Evolutionary conservation across 441 rosid genomes (phyloP).

Genomic region (Biscutella auriculata): DNA sequence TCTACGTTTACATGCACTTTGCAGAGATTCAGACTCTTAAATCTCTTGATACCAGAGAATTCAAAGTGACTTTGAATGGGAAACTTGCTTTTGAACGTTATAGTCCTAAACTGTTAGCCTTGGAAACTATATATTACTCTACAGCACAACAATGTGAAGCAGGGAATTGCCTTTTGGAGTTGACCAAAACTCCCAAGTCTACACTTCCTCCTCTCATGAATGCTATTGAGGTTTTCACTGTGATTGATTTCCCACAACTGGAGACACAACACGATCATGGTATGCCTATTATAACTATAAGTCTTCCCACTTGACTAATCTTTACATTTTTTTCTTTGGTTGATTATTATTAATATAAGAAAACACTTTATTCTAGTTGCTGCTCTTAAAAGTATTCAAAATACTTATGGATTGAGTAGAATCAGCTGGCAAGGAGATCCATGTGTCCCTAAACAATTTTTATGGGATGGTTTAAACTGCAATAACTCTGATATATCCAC

Average conservation of each 20-base stretch:
- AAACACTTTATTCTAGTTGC: not conserved
- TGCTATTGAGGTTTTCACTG: slow-evolving; percentile 18
- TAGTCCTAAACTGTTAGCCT: slow-evolving; percentile 8
- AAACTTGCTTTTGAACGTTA: not conserved
- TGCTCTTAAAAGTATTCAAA: slow-evolving; percentile 12
- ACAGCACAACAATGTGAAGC: slow-evolving; percentile 12
- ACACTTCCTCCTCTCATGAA: slow-evolving; percentile 22
- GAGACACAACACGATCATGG: slow-evolving; percentile 31
- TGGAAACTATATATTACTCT: not conserved
- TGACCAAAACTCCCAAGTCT: slow-evolving; percentile 8
- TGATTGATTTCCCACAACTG: slow-evolving; percentile 15
- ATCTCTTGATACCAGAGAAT: slow-evolving; percentile 15
- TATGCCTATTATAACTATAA: slow-evolving; percentile 15
- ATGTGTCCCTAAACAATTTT: slow-evolving; percentile 21
- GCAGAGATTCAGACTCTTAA: slow-evolving; percentile 15
- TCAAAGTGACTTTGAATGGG: slow-evolving; percentile 4
- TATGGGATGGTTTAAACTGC: slow-evolving; percentile 37
- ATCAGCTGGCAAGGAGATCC: slow-evolving; percentile 40
- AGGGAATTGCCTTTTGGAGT: slow-evolving; percentile 11
- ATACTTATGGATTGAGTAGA: slow-evolving; percentile 10
- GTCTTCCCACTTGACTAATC: no score
- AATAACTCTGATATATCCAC: not conserved
- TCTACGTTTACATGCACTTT: slow-evolving; percentile 17
- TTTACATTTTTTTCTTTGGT: not conserved
- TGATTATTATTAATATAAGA: not conserved